These are phyloP conservation scores for Lablab purpureus DNA, from an alignment of 306 rosid species.

Conservation along the genomic window DNA sequence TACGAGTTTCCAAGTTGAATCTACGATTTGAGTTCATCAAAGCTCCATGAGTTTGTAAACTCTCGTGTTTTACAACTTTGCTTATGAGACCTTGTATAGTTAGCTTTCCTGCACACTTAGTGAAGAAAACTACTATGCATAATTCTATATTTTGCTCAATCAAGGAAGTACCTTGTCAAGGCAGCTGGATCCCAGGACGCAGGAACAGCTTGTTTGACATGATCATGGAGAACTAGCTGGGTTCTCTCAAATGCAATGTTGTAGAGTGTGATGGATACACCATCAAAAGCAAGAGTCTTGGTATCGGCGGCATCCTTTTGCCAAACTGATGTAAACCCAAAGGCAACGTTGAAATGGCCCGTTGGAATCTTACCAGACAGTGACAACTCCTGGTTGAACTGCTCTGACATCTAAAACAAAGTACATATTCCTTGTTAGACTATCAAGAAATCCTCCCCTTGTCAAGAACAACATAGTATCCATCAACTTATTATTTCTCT, in stretches of 20 bases:
- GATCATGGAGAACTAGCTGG: conserved; percentile 66
- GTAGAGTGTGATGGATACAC: conserved; percentile 72
- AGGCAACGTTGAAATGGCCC: conserved; percentile 82
- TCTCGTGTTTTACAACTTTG: too few relatives aligned
- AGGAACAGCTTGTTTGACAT: conserved; percentile 80
- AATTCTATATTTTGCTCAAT: conserved; percentile 14
- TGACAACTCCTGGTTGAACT: conserved; percentile 79
- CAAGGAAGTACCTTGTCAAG: conserved; percentile 67
- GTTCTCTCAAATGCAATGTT: conserved; percentile 75
- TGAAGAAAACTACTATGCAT: conserved; percentile 12
- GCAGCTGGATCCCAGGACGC: conserved; percentile 90
- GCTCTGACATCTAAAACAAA: conserved; percentile 81
- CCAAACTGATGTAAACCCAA: conserved; percentile 77
- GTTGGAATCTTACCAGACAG: conserved; percentile 86
- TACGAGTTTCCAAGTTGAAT: too few relatives aligned
- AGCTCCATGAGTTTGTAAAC: too few relatives aligned
- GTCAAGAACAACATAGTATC: not conserved
- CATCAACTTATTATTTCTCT: not conserved
- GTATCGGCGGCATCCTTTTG: conserved; percentile 90
- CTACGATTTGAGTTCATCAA: too few relatives aligned
- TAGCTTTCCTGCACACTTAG: conserved; percentile 15
- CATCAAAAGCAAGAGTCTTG: conserved; percentile 80
- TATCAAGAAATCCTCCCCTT: conserved; percentile 5
- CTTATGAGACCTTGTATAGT: not conserved
- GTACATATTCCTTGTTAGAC: conserved; percentile 15